A percentile compares a stretch with the other conserved stretches of the same genome.
phyloP scores from a whole-genome alignment of 495 filamentous ascomycete species.

The Sabuloglossum arenarium region DNA sequence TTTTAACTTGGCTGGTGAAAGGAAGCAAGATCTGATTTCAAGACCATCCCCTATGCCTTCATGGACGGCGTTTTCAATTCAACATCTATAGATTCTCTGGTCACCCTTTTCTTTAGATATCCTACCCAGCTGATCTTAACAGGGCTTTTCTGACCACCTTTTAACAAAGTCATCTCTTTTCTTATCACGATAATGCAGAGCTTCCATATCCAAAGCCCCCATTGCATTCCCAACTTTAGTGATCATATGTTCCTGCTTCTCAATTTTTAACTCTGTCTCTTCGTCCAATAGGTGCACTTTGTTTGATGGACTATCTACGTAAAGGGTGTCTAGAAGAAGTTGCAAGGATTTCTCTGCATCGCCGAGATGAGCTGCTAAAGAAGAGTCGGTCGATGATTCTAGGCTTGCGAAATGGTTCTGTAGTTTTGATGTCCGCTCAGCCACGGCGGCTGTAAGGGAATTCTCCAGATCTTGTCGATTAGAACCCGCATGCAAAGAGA shows the following conservation, averaged over 20 bases:
- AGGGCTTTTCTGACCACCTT: not conserved
- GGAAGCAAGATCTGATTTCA: conserved; percentile 19
- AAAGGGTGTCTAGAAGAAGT: not conserved
- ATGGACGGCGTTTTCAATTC: not conserved
- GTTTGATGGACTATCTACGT: not conserved
- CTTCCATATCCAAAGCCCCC: not conserved
- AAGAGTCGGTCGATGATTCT: not conserved
- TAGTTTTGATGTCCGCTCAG: not conserved
- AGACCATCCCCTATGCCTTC: not conserved
- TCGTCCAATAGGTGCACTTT: not conserved
- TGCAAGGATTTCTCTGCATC: not conserved
- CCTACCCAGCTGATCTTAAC: not conserved
- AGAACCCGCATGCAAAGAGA: not conserved
- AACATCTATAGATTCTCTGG: not conserved
- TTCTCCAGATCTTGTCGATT: not conserved
- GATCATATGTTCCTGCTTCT: not conserved
- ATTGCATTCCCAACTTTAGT: not conserved
- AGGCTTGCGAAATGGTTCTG: not conserved
- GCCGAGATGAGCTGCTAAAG: not conserved
- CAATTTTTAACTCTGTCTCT: not conserved
- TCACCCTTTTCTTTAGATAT: not conserved
- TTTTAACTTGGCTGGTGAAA: conserved; percentile 82
- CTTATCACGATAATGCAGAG: not conserved
- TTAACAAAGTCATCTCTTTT: conserved; percentile 1
- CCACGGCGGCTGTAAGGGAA: not conserved